phyloP scores from a whole-genome alignment of 2,329 filamentous ascomycete species.

The Colletotrichum destructivum region DNA sequence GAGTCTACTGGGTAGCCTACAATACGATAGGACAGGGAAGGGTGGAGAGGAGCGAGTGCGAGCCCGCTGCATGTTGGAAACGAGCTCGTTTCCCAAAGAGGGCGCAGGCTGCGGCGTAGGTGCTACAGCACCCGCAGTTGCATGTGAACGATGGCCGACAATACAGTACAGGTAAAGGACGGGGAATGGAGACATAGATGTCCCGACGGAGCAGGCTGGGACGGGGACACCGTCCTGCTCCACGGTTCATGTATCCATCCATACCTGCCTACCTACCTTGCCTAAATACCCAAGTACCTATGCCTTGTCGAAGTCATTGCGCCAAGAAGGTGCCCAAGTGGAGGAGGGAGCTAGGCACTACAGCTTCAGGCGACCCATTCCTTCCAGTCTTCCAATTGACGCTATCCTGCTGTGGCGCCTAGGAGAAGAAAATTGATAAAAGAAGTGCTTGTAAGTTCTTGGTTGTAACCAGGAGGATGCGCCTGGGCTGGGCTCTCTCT shows the following conservation, averaged over 20 bases:
- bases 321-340: background rate
- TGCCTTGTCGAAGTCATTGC: too few species aligned
- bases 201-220: constrained; percentile 30
- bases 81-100: constrained; percentile 30
- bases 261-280: background rate
- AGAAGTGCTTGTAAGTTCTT: too few species aligned
- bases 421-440: background rate
- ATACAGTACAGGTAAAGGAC: background rate
- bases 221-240: constrained; percentile 1
- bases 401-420: background rate
- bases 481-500: background rate
- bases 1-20: background rate
- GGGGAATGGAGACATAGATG: constrained; percentile 37
- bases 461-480: background rate
- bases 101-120: background rate
- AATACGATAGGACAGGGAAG: background rate
- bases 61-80: constrained; percentile 34
- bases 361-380: constrained; percentile 7
- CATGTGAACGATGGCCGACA: constrained; percentile 32
- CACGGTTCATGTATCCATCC: background rate
- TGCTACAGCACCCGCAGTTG: constrained; percentile 22
- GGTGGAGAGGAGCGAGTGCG: constrained; percentile 13
- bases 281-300: too few species aligned
- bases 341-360: background rate
- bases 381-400: background rate